These are phyloP conservation scores for Botrytis galanthina DNA, from an alignment of 2,329 filamentous ascomycete genomes.

Conservation along the genomic window DNA sequence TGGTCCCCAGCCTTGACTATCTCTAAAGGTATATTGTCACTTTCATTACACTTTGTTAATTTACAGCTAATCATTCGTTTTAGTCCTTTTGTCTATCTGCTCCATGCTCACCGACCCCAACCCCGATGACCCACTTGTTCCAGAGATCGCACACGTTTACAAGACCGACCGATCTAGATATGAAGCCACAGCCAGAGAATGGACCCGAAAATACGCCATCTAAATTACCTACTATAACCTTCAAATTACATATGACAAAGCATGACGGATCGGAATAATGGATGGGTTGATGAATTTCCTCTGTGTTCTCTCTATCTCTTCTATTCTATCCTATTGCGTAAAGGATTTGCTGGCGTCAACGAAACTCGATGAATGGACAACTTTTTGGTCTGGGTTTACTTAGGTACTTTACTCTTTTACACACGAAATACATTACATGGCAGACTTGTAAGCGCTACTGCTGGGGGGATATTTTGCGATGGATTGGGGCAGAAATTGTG, in stretches of 20 bases:
- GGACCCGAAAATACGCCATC: conserved; percentile 99
- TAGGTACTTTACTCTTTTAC: conserved; percentile 21
- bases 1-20: conserved; percentile 99
- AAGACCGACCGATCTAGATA: conserved; percentile 97
- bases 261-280: conserved; percentile 17
- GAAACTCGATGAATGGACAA: conserved; percentile 25
- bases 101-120: conserved; percentile 99
- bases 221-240: conserved; percentile 44
- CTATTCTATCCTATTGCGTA: conserved; percentile 24
- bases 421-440: conserved; percentile 21
- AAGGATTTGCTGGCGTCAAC: conserved; percentile 35
- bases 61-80: conserved; percentile 12
- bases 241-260: conserved; percentile 19
- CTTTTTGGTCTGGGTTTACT: conserved; percentile 25
- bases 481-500: not conserved
- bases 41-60: not conserved
- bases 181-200: conserved; percentile 94
- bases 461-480: conserved; percentile 13
- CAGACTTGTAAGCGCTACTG: not conserved
- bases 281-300: conserved; percentile 25
- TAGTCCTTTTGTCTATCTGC: conserved; percentile 97
- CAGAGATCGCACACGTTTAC: conserved; percentile 99
- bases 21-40: conserved; percentile 73
- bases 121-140: conserved; percentile 96
- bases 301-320: conserved; percentile 26